These are phyloP conservation scores for Fusarium sp. DNA, from an alignment of 2,329 filamentous ascomycete genomes.

Conservation along the genomic window DNA sequence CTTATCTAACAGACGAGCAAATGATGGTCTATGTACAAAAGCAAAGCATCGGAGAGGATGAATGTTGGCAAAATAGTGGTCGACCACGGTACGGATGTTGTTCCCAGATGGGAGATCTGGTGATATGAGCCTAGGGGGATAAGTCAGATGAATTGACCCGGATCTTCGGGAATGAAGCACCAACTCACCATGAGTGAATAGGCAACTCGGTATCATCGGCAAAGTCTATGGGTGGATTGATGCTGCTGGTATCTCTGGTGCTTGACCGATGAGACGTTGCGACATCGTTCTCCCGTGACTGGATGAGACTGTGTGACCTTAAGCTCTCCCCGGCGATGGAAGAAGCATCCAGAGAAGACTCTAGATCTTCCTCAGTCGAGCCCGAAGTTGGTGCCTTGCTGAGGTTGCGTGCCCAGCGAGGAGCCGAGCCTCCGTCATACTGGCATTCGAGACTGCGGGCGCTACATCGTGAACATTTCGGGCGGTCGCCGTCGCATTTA, in stretches of 20 bases:
- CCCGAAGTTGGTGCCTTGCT: slow-evolving; percentile 38
- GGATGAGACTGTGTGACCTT: slow-evolving; percentile 39
- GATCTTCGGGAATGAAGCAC: background rate
- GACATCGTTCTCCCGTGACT: slow-evolving; percentile 38
- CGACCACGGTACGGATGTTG: slow-evolving; percentile 49
- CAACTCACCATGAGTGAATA: slow-evolving; percentile 39
- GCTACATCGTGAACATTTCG: slow-evolving; percentile 50
- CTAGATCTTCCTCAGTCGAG: slow-evolving; percentile 37
- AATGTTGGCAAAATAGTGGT: slow-evolving; percentile 52
- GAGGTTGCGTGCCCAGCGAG: slow-evolving; percentile 50
- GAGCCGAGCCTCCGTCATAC: slow-evolving; percentile 51
- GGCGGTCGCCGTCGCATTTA: slow-evolving; percentile 54
- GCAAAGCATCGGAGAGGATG: slow-evolving; percentile 54
- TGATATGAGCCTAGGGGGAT: slow-evolving; percentile 45
- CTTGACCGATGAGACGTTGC: slow-evolving; percentile 30
- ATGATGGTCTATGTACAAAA: slow-evolving; percentile 53
- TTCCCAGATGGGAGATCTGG: slow-evolving; percentile 46
- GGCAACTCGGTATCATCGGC: slow-evolving; percentile 41
- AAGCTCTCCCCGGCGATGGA: slow-evolving; percentile 31
- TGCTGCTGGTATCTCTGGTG: slow-evolving; percentile 33
- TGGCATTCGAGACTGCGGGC: slow-evolving; percentile 49
- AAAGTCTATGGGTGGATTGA: slow-evolving; percentile 37
- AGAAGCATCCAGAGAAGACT: slow-evolving; percentile 28
- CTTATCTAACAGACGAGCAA: slow-evolving; percentile 51
- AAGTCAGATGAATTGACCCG: background rate